Evolutionary conservation across 2,329 filamentous ascomycete genomes (phyloP), one percentile per base, ranked within the genome.

Genomic region (Colletotrichum theobromicola): DNA sequence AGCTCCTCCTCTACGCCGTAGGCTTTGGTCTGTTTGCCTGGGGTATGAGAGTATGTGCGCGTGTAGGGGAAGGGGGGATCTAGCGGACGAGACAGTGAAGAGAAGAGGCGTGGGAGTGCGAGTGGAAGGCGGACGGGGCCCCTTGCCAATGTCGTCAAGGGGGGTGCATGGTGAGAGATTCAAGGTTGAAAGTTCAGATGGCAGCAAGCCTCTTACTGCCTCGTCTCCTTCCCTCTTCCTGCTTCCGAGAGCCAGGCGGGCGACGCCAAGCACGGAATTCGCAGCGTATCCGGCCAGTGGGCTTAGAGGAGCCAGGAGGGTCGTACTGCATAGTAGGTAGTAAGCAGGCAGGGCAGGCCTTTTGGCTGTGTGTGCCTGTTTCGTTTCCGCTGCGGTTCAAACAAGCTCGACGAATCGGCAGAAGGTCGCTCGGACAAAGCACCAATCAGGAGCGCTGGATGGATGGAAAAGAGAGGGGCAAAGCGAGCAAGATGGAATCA

Each of bases 331-430:
- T n/a, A 62, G 30, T n/a, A 62, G 13, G 58, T 21, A 60, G 32
- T 37, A 42, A 34, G 21, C 34, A 28, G 60, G 12, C 13, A 46
- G 10, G 13, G 18, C 21, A 16, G 32, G 18, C 50, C 26, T 46
- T 42, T 26, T 26, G 26, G 21, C 65, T 30, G 65, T 50, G 24
- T 75, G 26, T 35, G 58, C 63, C 64, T 75, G 73, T 75, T 75
- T 75, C 73, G 73, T 75, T 75, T 75, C 67, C 60, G 71, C 64
- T 57, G 72, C 62, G 64, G 75, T 75, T 26, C 64, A 75, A 76
- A 76, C 75, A 76, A 76, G 72, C 75, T 72, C 72, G 50, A 46
- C 75, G 63, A 76, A 76, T 76, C 72, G 68, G 67, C 42, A 64
- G 42, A 65, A 61, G 57, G 37, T 65, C 24, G 24, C 12, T 26